Base-by-base conservation (phyloP, 768 basidiomycete species). In the Hortiboletus campestris region DNA sequence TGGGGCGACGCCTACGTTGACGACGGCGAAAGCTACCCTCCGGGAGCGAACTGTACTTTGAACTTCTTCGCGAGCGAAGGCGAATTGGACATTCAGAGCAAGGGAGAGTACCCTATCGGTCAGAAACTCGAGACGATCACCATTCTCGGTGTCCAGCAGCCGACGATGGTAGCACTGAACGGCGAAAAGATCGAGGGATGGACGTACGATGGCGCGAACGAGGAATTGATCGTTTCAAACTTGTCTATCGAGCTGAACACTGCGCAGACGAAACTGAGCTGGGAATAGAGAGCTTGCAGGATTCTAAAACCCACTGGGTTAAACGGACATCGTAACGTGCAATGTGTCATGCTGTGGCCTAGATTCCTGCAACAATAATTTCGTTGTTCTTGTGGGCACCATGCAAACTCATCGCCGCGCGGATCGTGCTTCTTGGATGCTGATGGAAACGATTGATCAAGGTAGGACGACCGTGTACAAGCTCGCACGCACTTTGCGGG, bases 1-100 rank as follows among this genome's bases (percentile, higher is more conserved):
- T 78, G 74, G 42, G 89, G 88, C 1, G 71, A 76, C 28, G 82
- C 84, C 0, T 86, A 85, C 64, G 59, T 91, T 19, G 89, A 91
- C 65, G 89, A 91, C 62, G 89, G 88, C 10, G 75, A 82, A 35
- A 83, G 76, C 61, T 65, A 78, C 53, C 82, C 83, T 20, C 83
- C 83, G n/a, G 79, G 79, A n/a, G 76, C 78, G 4, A 79, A 72
- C 65, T 78, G 63, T 4, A 78, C 63, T 9, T 63, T 89, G 51
- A 76, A 63, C 1, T 80, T 89, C 65, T 49, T 58, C 1, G 80
- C 75, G 9, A 55, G 58, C 4, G 60, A 61, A 14, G 67, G 72
- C 10, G 51, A 66, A 46, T 56, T 89, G 28, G 50, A 51, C 0
- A 74, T 87, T 31, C 58, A 56, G 35, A 72, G 69, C 40, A 46